Conservation (phyloP, 331 rosid genomes). For the Quercus lobata region DNA sequence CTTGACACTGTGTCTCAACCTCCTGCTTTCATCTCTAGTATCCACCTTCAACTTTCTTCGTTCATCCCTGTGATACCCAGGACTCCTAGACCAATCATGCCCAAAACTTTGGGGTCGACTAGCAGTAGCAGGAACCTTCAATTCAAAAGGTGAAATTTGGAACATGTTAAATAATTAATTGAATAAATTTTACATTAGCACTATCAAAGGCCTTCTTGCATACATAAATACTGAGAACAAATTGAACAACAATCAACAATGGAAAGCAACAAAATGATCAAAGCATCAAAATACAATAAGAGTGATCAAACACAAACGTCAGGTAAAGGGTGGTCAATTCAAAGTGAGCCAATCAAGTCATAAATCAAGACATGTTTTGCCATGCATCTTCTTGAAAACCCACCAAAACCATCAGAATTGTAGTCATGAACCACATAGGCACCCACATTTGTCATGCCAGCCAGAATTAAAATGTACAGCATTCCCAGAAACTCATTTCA, state of each 20-base stretch:
- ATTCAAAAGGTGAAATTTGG: conserved; percentile 11
- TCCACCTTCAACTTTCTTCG: conserved; percentile 39
- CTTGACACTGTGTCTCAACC: conserved; percentile 28
- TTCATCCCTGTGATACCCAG: conserved; percentile 42
- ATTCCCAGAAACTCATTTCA: too few relatives aligned
- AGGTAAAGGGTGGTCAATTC: too few relatives aligned
- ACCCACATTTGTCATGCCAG: too few relatives aligned
- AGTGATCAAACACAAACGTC: background rate
- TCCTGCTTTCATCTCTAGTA: conserved; percentile 43
- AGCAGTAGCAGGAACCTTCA: conserved; percentile 51
- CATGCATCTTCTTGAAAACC: too few relatives aligned
- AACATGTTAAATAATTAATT: conserved; percentile 8
- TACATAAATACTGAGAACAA: background rate
- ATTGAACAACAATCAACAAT: background rate
- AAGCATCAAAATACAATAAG: background rate
- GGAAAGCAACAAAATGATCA: background rate
- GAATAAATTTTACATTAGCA: background rate
- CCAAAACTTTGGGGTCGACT: conserved; percentile 18
- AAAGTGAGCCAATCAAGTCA: too few relatives aligned
- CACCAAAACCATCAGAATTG: too few relatives aligned
- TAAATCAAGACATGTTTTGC: too few relatives aligned
- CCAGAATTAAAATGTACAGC: too few relatives aligned
- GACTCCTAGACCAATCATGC: conserved; percentile 27
- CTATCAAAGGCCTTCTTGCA: too few relatives aligned
- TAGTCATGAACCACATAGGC: too few relatives aligned